A percentile compares a stretch with the other conserved stretches of the same genome.
Evolutionary conservation across 169 alveolate genomes (phyloP).

Genomic region (Plasmodium reichenowi): DNA sequence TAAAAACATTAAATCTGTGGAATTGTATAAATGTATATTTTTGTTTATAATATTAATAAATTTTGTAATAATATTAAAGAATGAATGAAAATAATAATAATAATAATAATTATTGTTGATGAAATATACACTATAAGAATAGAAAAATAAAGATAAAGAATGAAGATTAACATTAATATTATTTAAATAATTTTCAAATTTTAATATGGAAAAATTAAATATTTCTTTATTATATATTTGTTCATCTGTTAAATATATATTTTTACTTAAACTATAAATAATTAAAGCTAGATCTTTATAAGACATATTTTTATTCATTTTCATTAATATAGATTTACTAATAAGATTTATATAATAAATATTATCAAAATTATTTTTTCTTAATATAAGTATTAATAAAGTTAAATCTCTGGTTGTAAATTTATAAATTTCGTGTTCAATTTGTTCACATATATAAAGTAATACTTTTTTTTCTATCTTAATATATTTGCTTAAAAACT

Average conservation of each 20-base stretch:
- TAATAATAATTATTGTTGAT: background rate
- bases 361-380: slow-evolving; percentile 60
- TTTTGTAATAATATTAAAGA: slow-evolving; percentile 56
- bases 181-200: slow-evolving; percentile 43
- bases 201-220: slow-evolving; percentile 40
- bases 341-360: slow-evolving; percentile 25
- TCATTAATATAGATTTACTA: slow-evolving; percentile 56
- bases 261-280: slow-evolving; percentile 29
- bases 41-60: slow-evolving; percentile 49
- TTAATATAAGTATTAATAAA: slow-evolving; percentile 35
- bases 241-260: slow-evolving; percentile 9
- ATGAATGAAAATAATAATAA: slow-evolving; percentile 18
- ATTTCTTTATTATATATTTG: slow-evolving; percentile 51
- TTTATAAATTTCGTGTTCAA: slow-evolving; percentile 53
- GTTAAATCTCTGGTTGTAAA: slow-evolving; percentile 52
- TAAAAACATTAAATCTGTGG: slow-evolving; percentile 72
- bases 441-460: slow-evolving; percentile 47
- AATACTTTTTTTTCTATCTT: slow-evolving; percentile 44
- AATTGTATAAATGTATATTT: slow-evolving; percentile 32
- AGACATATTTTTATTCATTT: slow-evolving; percentile 63
- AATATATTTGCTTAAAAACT: slow-evolving; percentile 42
- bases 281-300: slow-evolving; percentile 62
- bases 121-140: slow-evolving; percentile 68
- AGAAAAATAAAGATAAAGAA: slow-evolving; percentile 65
- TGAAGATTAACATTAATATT: slow-evolving; percentile 49